Evolutionary conservation across 192 early-diverging fungal species (phyloP).

Genomic region (Coemansia erecta): DNA sequence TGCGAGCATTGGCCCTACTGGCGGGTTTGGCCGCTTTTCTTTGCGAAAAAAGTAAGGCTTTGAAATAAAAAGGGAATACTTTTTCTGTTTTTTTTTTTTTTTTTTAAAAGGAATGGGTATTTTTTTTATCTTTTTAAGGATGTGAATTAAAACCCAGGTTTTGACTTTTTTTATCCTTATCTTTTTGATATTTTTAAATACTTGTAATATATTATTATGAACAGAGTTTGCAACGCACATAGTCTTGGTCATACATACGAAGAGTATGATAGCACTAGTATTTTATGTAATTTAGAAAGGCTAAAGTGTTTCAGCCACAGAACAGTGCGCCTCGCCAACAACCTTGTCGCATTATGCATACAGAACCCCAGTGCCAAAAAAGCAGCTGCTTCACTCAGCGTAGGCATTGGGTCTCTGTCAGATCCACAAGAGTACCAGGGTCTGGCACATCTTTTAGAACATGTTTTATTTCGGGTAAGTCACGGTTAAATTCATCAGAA

Average conservation of each 20-base stretch:
- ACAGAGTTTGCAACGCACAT: not conserved
- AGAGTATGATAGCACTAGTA: not conserved
- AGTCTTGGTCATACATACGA: not conserved
- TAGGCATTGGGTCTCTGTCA: conserved; percentile 60
- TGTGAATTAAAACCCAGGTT: not conserved
- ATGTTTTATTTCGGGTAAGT: conserved; percentile 63
- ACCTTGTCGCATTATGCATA: conserved; percentile 57
- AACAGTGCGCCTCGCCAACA: conserved; percentile 56
- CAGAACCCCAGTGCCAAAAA: conserved; percentile 55
- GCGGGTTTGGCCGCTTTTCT: conserved; percentile 30
- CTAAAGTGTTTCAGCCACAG: conserved; percentile 55
- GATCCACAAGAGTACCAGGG: conserved; percentile 63
- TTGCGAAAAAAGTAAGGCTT: conserved; percentile 15
- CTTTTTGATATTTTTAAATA: not conserved
- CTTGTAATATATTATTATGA: not conserved
- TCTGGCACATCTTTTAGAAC: conserved; percentile 70
- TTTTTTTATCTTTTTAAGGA: not conserved
- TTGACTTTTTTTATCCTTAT: conserved; percentile 1
- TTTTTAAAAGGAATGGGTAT: not conserved
- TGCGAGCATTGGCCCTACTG: not conserved
- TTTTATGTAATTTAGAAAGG: not conserved
- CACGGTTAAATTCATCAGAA: not conserved
- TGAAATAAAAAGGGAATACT: not conserved
- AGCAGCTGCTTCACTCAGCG: conserved; percentile 58
- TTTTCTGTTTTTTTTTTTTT: not conserved